Evolutionary conservation across 768 basidiomycete genomes (phyloP).

Genomic region (Asterophora lycoperdoides): DNA sequence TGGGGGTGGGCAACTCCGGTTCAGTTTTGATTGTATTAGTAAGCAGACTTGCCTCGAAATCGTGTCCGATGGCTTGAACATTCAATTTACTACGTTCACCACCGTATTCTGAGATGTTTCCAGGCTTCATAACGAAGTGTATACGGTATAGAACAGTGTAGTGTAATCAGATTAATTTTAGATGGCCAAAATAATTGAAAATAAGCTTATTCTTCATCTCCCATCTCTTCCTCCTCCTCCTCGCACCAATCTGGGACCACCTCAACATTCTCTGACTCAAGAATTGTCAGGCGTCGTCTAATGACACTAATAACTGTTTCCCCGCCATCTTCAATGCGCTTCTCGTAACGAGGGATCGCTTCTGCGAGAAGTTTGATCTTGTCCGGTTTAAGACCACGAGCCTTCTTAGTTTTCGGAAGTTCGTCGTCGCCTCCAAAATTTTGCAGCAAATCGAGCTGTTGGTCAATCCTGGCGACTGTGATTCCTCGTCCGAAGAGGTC

Average conservation of each 20-base stretch:
- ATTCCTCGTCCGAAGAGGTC: not conserved
- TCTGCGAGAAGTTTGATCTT: not conserved
- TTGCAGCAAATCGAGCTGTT: not conserved
- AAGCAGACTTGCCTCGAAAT: too few species aligned
- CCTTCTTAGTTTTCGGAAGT: not conserved
- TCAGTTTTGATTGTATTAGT: too few species aligned
- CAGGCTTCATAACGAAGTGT: not conserved
- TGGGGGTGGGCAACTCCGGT: too few species aligned
- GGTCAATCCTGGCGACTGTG: not conserved
- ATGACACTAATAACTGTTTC: not conserved
- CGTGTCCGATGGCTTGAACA: too few species aligned
- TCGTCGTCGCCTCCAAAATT: not conserved
- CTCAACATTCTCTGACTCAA: not conserved
- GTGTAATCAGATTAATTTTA: not conserved
- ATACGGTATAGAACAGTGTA: not conserved
- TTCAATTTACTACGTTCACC: too few species aligned
- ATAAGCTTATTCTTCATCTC: not conserved
- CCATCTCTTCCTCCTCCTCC: too few species aligned
- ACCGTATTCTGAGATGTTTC: too few species aligned
- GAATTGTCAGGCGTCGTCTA: not conserved
- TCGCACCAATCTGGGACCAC: too few species aligned
- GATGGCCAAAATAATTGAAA: not conserved
- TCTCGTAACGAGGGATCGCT: not conserved
- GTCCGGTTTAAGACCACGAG: not conserved
- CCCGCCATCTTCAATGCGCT: not conserved